Base-by-base conservation (phyloP, 352 stramenopile genomes). In the Pythium myriotylum region DNA sequence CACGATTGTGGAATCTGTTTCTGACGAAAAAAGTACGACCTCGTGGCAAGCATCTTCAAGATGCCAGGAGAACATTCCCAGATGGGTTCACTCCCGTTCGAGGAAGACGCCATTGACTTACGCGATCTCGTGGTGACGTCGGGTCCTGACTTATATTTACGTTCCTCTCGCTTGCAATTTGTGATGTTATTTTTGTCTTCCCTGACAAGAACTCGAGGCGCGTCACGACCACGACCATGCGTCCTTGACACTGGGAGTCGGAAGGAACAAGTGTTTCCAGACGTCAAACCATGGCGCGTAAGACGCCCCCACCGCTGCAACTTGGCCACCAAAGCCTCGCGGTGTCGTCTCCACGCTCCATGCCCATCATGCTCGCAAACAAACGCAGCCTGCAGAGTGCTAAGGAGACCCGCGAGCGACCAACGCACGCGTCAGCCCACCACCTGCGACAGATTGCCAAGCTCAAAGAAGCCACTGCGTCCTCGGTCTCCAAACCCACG, bases 361-460 rank as follows among this genome's bases (percentile, higher is more conserved):
- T 81, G 74, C 73, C 74, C 3, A 84, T 84, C 29, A 33, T 72
- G 9, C 69, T 67, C 40, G 45, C 63, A 9, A 77, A 67, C 35
- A 60, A 66, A 20, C 63, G 75, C 27, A 37, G 20, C 0, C 62
- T 81, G 13, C 69, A 82, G 43, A 74, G 67, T 13, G 64, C 68
- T 35, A 86, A 86, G 37, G 56, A 67, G 10, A 56, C 46, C 1
- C 58, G 56, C 29, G 65, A 60, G 41, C 68, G 60, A 23, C 33
- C 59, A 0, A 24, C 26, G 24, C 33, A 56, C 40, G 55, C 54
- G 52, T 86, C 77, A 0, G 72, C 70, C 9, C 80, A 86, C 35
- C 80, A 87, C 45, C 52, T 78, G 22, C 77, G 76, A 8, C 77
- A 87, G 58, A 83, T 89, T 67, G 70, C 67, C 4, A 76, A 79